A percentile compares a stretch with the other conserved stretches of the same genome.
Conservation (phyloP, 225 moss, liverwort and hornwort species). For the Physcomitrellopsis africana region DNA sequence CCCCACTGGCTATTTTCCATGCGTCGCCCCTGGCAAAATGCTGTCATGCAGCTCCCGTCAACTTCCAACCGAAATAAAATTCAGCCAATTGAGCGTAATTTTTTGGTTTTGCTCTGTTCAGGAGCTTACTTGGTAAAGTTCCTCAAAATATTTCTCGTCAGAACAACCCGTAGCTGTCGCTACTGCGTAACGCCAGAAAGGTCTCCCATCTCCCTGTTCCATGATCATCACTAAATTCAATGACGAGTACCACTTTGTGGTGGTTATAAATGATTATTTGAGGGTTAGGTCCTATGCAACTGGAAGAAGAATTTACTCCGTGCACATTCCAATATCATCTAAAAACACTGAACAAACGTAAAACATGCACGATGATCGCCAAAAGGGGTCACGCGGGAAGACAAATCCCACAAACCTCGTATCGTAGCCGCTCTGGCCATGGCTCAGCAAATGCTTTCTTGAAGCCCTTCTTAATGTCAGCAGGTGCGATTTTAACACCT, state of each 20-base stretch:
- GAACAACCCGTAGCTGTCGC: slow-evolving; percentile 88
- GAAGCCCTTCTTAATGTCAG: slow-evolving; percentile 89
- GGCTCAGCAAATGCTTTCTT: slow-evolving; percentile 85
- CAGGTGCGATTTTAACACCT: slow-evolving; percentile 74
- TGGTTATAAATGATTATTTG: background rate
- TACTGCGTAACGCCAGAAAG: slow-evolving; percentile 92
- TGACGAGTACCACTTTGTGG: slow-evolving; percentile 7
- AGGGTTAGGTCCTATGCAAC: too few relatives aligned
- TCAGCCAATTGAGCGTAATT: too few relatives aligned
- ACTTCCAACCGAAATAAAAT: background rate
- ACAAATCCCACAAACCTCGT: slow-evolving; percentile 64
- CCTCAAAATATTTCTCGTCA: slow-evolving; percentile 84
- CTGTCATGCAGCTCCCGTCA: slow-evolving; percentile 40
- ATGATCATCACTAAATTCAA: slow-evolving; percentile 12
- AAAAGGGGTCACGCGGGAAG: slow-evolving; percentile 1
- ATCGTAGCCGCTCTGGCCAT: slow-evolving; percentile 93
- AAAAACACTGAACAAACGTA: too few relatives aligned
- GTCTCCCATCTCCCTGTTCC: slow-evolving; percentile 89
- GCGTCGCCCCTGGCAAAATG: slow-evolving; percentile 85
- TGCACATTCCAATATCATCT: too few relatives aligned
- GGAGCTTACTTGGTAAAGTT: slow-evolving; percentile 75
- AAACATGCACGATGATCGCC: too few relatives aligned
- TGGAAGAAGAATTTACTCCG: too few relatives aligned
- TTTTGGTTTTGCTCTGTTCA: background rate
- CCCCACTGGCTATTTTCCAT: slow-evolving; percentile 85